Base-by-base conservation (phyloP, 495 filamentous ascomycete species). In the Mytilinidion resinicola region DNA sequence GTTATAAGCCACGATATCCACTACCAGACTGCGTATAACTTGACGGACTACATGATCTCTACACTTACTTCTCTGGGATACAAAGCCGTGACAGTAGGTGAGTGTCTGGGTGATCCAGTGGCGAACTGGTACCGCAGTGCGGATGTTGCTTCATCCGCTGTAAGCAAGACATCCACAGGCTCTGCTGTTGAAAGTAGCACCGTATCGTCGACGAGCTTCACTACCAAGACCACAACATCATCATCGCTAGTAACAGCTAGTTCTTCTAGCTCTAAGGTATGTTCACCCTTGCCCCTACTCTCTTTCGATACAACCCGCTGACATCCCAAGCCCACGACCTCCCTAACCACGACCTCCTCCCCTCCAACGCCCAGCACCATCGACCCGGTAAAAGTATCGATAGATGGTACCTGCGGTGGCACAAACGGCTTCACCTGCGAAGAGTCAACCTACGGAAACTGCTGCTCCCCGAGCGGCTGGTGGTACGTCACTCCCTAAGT, bases 1-100 rank as follows among this genome's bases (percentile, higher is more conserved):
- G 76, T 83, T 56, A 89, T 93, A 64, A 82, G 82, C 38, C 89
- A 95, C 67, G 89, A 95, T 65, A 88, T 89, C 38, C 86, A 91
- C 62, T 77, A 84, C 21, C 84, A 90, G 66, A 86, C 82, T 12
- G 89, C 86, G 9, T 81, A 87, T 60, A 89, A 88, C 62, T 77
- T 95, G 61, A 89, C 87, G 0, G 78, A 84, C 51, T 85, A 89
- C 67, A 86, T 91, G 75, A 72, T 95, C 17, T 62, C 58, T 3
- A 65, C 63, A 14, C 42, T 66, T 1, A 63, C 60, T 21, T 14
- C 9, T 0, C 55, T 66, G 10, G 60, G 63, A 30, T 66, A 66
- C 60, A 63, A 57, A 46, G 53, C 63, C 25, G 63, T 66, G 21
- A 62, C 63, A 1, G 51, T 66, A 14, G 63, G 63, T 36, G 60